These are phyloP conservation scores for Xylona heveae DNA, from an alignment of 495 filamentous ascomycete genomes.

Conservation along the genomic window DNA sequence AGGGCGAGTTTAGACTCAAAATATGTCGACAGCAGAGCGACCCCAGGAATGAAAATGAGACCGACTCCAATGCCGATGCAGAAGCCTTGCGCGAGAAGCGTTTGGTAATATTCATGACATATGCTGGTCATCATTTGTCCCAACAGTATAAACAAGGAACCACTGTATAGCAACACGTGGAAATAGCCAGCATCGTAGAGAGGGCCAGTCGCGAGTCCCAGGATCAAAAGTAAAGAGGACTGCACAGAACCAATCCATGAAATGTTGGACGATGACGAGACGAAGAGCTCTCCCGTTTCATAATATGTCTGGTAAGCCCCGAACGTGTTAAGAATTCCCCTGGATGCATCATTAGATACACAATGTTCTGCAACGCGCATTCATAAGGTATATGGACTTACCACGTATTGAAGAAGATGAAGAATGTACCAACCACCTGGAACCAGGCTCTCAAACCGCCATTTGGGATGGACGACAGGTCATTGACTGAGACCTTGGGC, in stretches of 20 bases:
- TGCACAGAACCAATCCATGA: constrained; percentile 23
- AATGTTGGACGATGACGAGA: constrained; percentile 14
- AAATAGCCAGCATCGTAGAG: constrained; percentile 18
- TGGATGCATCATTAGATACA: no score
- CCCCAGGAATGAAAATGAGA: no score
- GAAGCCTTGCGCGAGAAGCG: no score
- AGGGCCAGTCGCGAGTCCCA: constrained; percentile 20
- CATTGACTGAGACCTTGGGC: no score
- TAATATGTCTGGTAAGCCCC: constrained; percentile 32
- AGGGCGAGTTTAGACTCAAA: no score
- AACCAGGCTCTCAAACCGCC: constrained; percentile 24
- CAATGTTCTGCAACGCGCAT: no score
- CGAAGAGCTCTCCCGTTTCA: constrained; percentile 14
- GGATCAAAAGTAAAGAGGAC: constrained; percentile 16
- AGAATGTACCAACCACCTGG: constrained; percentile 19
- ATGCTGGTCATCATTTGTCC: constrained; percentile 29
- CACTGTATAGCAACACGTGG: constrained; percentile 9
- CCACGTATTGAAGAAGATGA: constrained; percentile 21
- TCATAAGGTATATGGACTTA: constrained; percentile 1
- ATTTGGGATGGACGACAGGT: no score
- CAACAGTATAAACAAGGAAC: constrained; percentile 16
- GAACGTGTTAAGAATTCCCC: constrained; percentile 26
- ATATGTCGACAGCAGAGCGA: no score
- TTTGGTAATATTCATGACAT: no score
- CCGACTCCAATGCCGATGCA: no score